Evolutionary conservation across 2,329 filamentous ascomycete species (phyloP).

Genomic region (Aphanocladium album): DNA sequence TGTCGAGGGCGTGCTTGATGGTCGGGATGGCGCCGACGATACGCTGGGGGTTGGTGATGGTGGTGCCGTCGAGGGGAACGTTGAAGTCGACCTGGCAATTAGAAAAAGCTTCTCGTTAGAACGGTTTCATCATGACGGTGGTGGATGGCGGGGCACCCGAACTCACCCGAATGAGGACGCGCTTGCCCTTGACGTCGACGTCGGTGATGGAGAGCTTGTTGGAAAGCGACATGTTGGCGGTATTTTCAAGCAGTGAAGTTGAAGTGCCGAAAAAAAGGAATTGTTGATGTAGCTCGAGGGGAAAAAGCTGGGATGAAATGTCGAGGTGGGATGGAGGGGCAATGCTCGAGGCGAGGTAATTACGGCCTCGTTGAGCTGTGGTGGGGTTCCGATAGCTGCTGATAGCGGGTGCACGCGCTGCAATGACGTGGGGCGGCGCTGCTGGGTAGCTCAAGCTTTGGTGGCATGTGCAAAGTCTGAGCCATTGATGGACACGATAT

Average conservation of each 20-base stretch:
- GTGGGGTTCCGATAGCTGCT: not conserved
- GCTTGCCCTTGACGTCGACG: slow-evolving; percentile 96
- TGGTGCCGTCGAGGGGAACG: slow-evolving; percentile 88
- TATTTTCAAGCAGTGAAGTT: slow-evolving; percentile 5
- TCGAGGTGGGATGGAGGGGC: slow-evolving; percentile 13
- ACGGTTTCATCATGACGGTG: not conserved
- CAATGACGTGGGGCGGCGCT: not conserved
- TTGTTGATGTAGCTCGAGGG: not conserved
- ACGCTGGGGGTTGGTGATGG: slow-evolving; percentile 97
- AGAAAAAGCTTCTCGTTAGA: not conserved
- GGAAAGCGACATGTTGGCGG: slow-evolving; percentile 81
- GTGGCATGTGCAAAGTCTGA: no score
- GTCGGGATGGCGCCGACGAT: slow-evolving; percentile 93
- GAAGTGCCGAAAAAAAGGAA: not conserved
- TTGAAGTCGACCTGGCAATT: slow-evolving; percentile 97
- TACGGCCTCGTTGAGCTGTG: not conserved
- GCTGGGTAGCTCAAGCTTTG: no score
- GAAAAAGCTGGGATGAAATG: not conserved
- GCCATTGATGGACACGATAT: no score
- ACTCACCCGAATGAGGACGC: slow-evolving; percentile 92
- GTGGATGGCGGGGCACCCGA: slow-evolving; percentile 26
- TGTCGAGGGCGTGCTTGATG: slow-evolving; percentile 87
- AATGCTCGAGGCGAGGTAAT: slow-evolving; percentile 9
- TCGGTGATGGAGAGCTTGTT: slow-evolving; percentile 97
- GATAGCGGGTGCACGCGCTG: not conserved